These are phyloP conservation scores for Lindgomyces ingoldianus DNA, from an alignment of 495 filamentous ascomycete species.

Conservation along the genomic window DNA sequence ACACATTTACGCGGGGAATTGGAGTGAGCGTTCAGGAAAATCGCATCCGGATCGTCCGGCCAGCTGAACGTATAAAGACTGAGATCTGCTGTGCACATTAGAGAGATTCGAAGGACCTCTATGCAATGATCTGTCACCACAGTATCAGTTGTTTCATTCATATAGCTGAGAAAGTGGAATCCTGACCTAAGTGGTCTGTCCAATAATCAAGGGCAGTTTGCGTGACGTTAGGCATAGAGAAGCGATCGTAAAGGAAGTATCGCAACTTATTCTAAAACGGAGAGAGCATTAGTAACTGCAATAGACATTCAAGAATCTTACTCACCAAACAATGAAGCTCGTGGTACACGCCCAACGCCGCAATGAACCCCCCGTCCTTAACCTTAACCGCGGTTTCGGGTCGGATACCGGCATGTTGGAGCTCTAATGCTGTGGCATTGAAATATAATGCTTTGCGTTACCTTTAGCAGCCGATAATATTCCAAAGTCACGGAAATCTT, in stretches of 20 bases:
- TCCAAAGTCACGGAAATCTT: too few species aligned
- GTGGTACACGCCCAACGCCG: slow-evolving; percentile 11
- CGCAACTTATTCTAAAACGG: slow-evolving; percentile 7
- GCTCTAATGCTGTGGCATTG: slow-evolving; percentile 5
- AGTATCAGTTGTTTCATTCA: not conserved
- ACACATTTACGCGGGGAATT: not conserved
- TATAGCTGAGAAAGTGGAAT: too few species aligned
- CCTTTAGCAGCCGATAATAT: too few species aligned
- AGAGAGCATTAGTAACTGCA: not conserved
- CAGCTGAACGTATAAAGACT: slow-evolving; percentile 15
- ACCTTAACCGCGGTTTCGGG: not conserved
- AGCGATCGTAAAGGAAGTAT: slow-evolving; percentile 5
- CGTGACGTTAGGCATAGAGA: not conserved
- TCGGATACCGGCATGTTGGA: not conserved
- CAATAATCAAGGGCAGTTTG: not conserved
- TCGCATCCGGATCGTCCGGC: not conserved
- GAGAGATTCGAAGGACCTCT: slow-evolving; percentile 5
- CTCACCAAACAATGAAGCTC: slow-evolving; percentile 13
- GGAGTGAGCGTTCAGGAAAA: slow-evolving; percentile 13
- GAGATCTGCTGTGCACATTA: slow-evolving; percentile 13
- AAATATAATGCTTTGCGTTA: slow-evolving; percentile 13
- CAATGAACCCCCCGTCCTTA: slow-evolving; percentile 10
- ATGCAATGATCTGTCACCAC: slow-evolving; percentile 11
- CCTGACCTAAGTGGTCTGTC: slow-evolving; percentile 10
- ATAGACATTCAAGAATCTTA: not conserved